Conservation (phyloP, 2,329 filamentous ascomycete genomes). For the Pyrenophora teres region DNA sequence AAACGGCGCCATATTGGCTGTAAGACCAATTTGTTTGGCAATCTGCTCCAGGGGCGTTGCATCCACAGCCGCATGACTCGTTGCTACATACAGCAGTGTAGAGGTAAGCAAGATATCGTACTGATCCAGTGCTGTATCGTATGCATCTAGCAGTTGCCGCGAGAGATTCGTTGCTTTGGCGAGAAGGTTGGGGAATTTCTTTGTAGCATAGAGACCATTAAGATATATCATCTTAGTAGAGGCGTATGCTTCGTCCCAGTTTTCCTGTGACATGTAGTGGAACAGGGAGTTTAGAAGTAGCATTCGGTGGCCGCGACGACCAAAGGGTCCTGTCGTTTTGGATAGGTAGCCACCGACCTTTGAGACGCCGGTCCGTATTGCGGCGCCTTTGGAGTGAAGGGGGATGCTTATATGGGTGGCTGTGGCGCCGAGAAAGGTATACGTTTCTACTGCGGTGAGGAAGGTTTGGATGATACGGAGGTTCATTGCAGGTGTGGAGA, state of each 20-base stretch:
- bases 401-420: constrained; percentile 59
- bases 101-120: constrained; percentile 57
- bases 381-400: constrained; percentile 53
- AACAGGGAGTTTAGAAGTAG: constrained; percentile 57
- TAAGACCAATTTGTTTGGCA: constrained; percentile 59
- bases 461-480: constrained; percentile 51
- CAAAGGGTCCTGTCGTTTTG: constrained; percentile 48
- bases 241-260: constrained; percentile 58
- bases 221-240: constrained; percentile 60
- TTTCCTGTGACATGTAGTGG: constrained; percentile 53
- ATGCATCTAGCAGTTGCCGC: constrained; percentile 54
- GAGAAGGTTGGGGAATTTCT: constrained; percentile 54
- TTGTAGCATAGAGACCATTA: constrained; percentile 55
- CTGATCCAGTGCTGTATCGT: constrained; percentile 48
- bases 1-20: constrained; percentile 62
- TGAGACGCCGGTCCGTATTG: constrained; percentile 56
- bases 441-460: constrained; percentile 48
- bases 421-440: constrained; percentile 54
- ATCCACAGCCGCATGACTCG: constrained; percentile 49
- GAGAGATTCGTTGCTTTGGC: constrained; percentile 58
- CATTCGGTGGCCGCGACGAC: constrained; percentile 56
- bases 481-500: constrained; percentile 42
- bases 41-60: constrained; percentile 54
- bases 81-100: constrained; percentile 56
- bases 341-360: constrained; percentile 52